Evolutionary conservation across 2,329 filamentous ascomycete species (phyloP).

Genomic region (Colletotrichum chlorophyti): DNA sequence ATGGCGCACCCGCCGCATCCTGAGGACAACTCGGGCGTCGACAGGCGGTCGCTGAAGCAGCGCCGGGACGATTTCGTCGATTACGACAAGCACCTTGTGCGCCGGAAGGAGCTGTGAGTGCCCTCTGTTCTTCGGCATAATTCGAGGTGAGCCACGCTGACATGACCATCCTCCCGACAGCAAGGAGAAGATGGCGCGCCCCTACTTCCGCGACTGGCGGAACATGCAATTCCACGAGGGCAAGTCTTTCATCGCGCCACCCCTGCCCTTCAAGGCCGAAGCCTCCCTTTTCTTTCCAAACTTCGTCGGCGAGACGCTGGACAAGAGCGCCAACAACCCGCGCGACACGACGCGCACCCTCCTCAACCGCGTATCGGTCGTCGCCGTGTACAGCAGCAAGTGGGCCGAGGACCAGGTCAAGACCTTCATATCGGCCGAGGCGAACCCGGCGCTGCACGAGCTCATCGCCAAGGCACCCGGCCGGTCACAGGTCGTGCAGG

Average conservation of each 20-base stretch:
- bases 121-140: too few species aligned
- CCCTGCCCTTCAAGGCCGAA: slow-evolving; percentile 82
- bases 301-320: slow-evolving; percentile 79
- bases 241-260: slow-evolving; percentile 89
- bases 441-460: slow-evolving; percentile 74
- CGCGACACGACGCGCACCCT: slow-evolving; percentile 79
- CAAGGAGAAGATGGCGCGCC: slow-evolving; percentile 78
- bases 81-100: slow-evolving; percentile 82
- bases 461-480: slow-evolving; percentile 63
- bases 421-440: slow-evolving; percentile 70
- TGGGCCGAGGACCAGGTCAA: slow-evolving; percentile 87
- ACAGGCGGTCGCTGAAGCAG: slow-evolving; percentile 70
- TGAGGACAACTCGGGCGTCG: slow-evolving; percentile 84
- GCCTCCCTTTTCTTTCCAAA: slow-evolving; percentile 94
- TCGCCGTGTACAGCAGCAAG: slow-evolving; percentile 80
- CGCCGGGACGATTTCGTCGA: slow-evolving; percentile 81
- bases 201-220: slow-evolving; percentile 96
- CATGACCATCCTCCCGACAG: slow-evolving; percentile 45
- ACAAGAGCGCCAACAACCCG: slow-evolving; percentile 56
- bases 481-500: slow-evolving; percentile 72
- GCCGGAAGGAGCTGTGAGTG: slow-evolving; percentile 76
- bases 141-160: too few species aligned
- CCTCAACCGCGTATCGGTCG: slow-evolving; percentile 75
- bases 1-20: slow-evolving; percentile 74
- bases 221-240: slow-evolving; percentile 84